phyloP scores from a whole-genome alignment of 495 filamentous ascomycete species.

The Aspergillus nanangensis region DNA sequence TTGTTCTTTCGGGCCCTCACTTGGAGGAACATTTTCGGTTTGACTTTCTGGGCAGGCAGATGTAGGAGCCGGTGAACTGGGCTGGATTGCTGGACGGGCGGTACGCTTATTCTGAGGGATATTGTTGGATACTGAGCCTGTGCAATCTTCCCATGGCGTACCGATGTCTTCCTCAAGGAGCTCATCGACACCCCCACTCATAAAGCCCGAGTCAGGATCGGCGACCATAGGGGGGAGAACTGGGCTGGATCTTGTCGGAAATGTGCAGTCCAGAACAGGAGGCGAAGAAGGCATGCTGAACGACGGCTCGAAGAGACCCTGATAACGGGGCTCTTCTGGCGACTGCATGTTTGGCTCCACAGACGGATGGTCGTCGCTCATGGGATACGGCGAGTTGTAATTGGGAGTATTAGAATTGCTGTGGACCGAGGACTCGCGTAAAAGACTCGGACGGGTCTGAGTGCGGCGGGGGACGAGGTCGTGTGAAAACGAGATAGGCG shows the following conservation, averaged over 20 bases:
- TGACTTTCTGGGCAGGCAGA: conserved; percentile 17
- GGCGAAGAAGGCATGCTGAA: conserved; percentile 74
- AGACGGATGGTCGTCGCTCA: conserved; percentile 31
- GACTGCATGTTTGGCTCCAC: conserved; percentile 31
- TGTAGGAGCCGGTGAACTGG: conserved; percentile 25
- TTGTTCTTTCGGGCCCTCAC: conserved; percentile 9
- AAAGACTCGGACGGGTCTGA: conserved; percentile 30
- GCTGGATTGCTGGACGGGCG: conserved; percentile 33
- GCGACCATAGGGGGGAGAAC: conserved; percentile 59
- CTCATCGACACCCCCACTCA: conserved; percentile 69
- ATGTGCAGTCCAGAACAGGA: conserved; percentile 58
- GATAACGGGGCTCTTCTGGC: conserved; percentile 44
- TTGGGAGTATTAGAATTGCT: conserved; percentile 16
- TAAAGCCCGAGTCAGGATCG: conserved; percentile 71
- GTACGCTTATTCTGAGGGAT: conserved; percentile 36
- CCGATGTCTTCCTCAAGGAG: conserved; percentile 47
- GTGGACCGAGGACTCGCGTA: conserved; percentile 40
- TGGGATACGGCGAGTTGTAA: conserved; percentile 46
- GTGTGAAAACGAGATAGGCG: conserved; percentile 59
- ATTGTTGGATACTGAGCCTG: conserved; percentile 30
- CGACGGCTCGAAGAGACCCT: conserved; percentile 43
- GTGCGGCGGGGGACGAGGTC: conserved; percentile 29
- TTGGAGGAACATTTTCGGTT: conserved; percentile 14
- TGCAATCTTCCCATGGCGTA: conserved; percentile 28
- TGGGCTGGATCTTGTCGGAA: conserved; percentile 65